Percentiles rank a stretch among this genome's conserved stretches.
Evolutionary conservation across 169 alveolate species (phyloP).

Genomic region (Cryptosporidium meleagridis): DNA sequence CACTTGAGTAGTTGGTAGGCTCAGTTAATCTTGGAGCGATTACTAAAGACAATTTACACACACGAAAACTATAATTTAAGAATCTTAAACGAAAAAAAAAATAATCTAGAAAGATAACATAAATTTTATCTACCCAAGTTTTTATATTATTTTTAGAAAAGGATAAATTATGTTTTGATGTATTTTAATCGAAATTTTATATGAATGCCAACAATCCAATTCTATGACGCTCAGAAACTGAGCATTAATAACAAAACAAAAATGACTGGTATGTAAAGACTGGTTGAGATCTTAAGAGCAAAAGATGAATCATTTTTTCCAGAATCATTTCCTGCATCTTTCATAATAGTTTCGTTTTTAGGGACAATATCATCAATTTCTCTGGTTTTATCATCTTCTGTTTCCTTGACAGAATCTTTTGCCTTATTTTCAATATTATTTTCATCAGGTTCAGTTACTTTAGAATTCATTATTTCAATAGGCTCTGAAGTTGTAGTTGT

Average conservation of each 20-base stretch:
- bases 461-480: background rate
- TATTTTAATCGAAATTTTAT: background rate
- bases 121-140: background rate
- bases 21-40: background rate
- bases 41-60: background rate
- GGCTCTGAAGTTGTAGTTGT: slow-evolving; percentile 27
- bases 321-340: slow-evolving; percentile 22
- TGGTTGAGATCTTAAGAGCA: background rate
- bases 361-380: slow-evolving; percentile 33
- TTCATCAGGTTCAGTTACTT: background rate
- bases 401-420: background rate
- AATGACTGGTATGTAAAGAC: background rate
- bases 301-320: background rate
- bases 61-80: background rate
- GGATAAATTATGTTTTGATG: background rate
- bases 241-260: background rate
- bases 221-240: background rate
- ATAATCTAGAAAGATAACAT: background rate
- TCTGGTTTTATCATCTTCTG: background rate
- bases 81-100: slow-evolving; percentile 6
- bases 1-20: background rate
- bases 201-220: background rate
- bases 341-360: slow-evolving; percentile 20
- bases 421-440: background rate
- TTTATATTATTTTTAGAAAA: background rate